Conservation (phyloP, 768 basidiomycete species). For the Xanthoconium purpureum region DNA sequence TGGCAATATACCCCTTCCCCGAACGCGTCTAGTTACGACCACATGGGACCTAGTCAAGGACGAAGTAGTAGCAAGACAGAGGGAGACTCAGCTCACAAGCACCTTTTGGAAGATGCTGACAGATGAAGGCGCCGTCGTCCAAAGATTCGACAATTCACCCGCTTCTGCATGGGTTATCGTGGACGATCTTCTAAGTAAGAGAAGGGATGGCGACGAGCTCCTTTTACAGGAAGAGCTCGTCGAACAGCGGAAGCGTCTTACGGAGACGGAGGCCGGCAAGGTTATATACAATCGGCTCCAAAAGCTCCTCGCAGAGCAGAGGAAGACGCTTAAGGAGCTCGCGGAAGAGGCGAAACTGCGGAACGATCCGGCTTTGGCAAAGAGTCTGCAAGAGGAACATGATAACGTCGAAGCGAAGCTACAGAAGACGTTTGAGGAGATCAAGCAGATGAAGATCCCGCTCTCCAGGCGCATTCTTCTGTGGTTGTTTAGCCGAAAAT, state of each 20-base stretch:
- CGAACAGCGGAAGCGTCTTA: conserved; percentile 7
- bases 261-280: conserved; percentile 22
- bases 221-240: conserved; percentile 24
- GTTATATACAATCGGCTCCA: conserved; percentile 15
- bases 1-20: conserved; percentile 27
- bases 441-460: conserved; percentile 17
- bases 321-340: conserved; percentile 8
- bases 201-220: neutral
- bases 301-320: conserved; percentile 17
- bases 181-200: neutral
- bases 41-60: conserved; percentile 35
- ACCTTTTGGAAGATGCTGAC: conserved; percentile 24
- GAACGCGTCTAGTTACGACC: conserved; percentile 36
- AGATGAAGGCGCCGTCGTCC: neutral
- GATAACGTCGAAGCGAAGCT: conserved; percentile 6
- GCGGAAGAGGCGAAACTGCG: conserved; percentile 15
- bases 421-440: conserved; percentile 21
- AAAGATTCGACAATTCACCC: neutral
- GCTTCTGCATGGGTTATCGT: neutral
- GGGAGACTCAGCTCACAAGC: conserved; percentile 24
- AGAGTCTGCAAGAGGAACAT: conserved; percentile 10
- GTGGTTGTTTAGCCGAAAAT: conserved; percentile 1
- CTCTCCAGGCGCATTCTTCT: conserved; percentile 8
- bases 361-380: conserved; percentile 10
- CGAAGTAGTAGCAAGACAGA: neutral